These are phyloP conservation scores for Nitzschia inconspicua DNA, from an alignment of 108 stramenopile genomes.

Conservation along the genomic window DNA sequence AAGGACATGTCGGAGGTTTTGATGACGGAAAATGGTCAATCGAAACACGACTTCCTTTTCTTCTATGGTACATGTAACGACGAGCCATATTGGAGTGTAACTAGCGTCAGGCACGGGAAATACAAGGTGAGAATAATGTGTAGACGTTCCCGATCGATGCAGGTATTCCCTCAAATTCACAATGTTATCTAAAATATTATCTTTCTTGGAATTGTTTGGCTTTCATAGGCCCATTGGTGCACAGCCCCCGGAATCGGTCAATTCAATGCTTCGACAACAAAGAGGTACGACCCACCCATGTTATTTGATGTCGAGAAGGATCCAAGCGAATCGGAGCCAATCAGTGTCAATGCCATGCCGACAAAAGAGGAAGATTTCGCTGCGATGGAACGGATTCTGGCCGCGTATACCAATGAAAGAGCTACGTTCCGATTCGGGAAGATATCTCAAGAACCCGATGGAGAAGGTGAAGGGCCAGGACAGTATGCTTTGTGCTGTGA, in stretches of 20 bases:
- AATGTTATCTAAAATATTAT: too few relatives aligned
- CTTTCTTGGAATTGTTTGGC: not conserved
- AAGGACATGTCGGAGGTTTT: conserved; percentile 35
- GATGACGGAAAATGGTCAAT: conserved; percentile 24
- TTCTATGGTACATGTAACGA: conserved; percentile 31
- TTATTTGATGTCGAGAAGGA: conserved; percentile 44
- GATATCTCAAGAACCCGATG: conserved; percentile 23
- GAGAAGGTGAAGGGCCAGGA: conserved; percentile 29
- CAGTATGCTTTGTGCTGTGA: conserved; percentile 45
- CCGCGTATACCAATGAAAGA: conserved; percentile 35
- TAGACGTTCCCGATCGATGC: too few relatives aligned
- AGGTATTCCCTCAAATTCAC: too few relatives aligned
- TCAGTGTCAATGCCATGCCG: conserved; percentile 23
- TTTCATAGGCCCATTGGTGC: conserved; percentile 32
- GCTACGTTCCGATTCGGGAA: conserved; percentile 36
- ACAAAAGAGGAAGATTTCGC: conserved; percentile 16
- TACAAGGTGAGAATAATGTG: conserved; percentile 22
- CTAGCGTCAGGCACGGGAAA: conserved; percentile 36
- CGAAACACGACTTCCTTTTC: conserved; percentile 41
- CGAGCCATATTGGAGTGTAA: conserved; percentile 14
- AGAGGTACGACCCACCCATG: conserved; percentile 27
- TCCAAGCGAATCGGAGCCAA: conserved; percentile 34
- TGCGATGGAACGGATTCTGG: conserved; percentile 23
- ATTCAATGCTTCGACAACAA: not conserved
- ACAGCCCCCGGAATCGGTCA: conserved; percentile 35